phyloP scores from a whole-genome alignment of 805 yeast genomes.

The Jamesozyma rosinii region DNA sequence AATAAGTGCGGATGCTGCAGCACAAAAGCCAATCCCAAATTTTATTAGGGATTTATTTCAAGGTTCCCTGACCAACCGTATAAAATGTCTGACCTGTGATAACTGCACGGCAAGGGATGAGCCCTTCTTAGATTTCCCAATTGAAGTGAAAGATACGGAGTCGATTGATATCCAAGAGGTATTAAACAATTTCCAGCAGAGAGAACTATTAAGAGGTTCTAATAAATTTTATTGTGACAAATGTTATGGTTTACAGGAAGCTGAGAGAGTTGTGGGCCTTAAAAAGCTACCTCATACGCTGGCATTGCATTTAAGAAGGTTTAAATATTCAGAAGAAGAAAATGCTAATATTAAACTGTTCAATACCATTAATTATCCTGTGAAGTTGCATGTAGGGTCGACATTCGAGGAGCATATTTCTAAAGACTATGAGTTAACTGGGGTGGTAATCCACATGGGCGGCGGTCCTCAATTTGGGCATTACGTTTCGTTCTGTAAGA shows the following conservation, averaged over 20 bases:
- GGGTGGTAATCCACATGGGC: conserved; percentile 88
- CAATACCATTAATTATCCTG: conserved; percentile 74
- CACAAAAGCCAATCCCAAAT: conserved; percentile 22
- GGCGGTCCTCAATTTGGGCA: conserved; percentile 98
- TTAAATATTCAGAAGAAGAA: conserved; percentile 76
- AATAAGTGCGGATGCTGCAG: not conserved
- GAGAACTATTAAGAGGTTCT: conserved; percentile 73
- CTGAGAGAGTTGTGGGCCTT: conserved; percentile 79
- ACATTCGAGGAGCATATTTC: conserved; percentile 34
- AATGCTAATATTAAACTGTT: conserved; percentile 78
- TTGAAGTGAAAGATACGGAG: conserved; percentile 73
- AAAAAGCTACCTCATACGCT: conserved; percentile 68
- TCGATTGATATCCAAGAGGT: conserved; percentile 55
- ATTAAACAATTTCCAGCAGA: conserved; percentile 49
- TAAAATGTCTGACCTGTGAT: conserved; percentile 88
- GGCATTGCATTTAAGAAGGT: conserved; percentile 79
- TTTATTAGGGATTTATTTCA: conserved; percentile 68
- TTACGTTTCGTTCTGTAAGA: conserved; percentile 78
- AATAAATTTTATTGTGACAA: conserved; percentile 89
- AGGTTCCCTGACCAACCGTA: conserved; percentile 78
- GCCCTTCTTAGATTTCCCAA: conserved; percentile 72
- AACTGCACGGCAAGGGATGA: conserved; percentile 74
- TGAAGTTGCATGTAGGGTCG: conserved; percentile 54
- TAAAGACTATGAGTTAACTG: conserved; percentile 67
- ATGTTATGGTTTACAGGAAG: conserved; percentile 88